Base-by-base conservation (phyloP, 306 rosid species). In the Prunus mira region DNA sequence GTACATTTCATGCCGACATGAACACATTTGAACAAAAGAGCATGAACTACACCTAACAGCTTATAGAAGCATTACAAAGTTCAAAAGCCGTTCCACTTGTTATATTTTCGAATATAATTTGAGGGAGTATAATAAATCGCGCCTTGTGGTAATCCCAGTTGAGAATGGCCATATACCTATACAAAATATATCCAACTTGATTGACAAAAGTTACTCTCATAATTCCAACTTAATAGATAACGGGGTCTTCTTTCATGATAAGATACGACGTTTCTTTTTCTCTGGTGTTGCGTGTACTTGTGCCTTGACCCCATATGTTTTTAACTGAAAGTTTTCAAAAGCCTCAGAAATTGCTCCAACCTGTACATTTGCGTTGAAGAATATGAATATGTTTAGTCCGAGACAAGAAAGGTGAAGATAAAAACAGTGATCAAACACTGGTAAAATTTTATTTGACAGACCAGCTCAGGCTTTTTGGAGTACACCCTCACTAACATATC, bases 401-500 rank as follows among this genome's bases (percentile, higher is more conserved):
- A 49, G 4, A n/a, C 9, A 58, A 50, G 6, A 2, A 51, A n/a
- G 61, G 28, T 2, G 20, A 72, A 28, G 66, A 65, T 43, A 61
- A 17, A 68, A 17, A 74, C 22, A 15, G 71, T 38, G 63, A 69
- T 70, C 25, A 76, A 77, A 73, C 2, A 47, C 60, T 55, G 6
- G 78, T 14, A 70, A 51, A 64, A 65, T 64, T 77, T 27, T 51
- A 65, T 55, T 63, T 24, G 62, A 86, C 94, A 76, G 52, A 94
- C 98, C 97, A 95, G 78, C 81, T 95, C 96, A 28, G 98, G 96
- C 86, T 83, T 95, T 83, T 95, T 95, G 67, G 98, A 81, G 65
- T 95, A 95, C 78, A 95, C 98, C 85, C 95, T 86, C 69, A 95
- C 97, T 77, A 95, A 90, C 96, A 87, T 85, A 67, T 95, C 98